phyloP scores from a whole-genome alignment of 2,329 filamentous ascomycete genomes.

The Fusarium sp. region DNA sequence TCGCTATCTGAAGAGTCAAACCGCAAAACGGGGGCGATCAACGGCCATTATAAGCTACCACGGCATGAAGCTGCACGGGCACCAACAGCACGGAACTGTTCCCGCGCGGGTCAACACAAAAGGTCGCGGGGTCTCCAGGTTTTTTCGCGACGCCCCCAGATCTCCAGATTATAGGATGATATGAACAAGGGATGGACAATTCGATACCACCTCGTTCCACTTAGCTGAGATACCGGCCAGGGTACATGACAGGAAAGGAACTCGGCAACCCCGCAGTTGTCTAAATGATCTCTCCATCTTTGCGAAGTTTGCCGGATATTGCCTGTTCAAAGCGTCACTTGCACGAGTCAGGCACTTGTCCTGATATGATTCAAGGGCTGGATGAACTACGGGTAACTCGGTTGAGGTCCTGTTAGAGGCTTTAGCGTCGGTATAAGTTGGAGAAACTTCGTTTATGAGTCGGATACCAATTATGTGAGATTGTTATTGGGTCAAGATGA shows the following conservation, averaged over 20 bases:
- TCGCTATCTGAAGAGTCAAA: background rate
- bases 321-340: background rate
- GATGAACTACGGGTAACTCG: background rate
- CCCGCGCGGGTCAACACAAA: background rate
- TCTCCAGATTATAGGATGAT: slow-evolving; percentile 6
- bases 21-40: background rate
- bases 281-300: background rate
- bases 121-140: slow-evolving; percentile 20
- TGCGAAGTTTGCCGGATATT: background rate
- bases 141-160: background rate
- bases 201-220: slow-evolving; percentile 2
- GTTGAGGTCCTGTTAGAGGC: background rate
- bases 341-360: background rate
- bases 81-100: background rate
- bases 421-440: background rate
- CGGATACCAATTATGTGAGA: background rate
- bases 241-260: background rate
- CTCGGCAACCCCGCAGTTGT: background rate
- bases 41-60: background rate
- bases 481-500: background rate
- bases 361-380: background rate
- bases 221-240: background rate
- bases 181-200: background rate
- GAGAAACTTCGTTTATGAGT: background rate
- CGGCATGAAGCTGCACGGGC: background rate